Evolutionary conservation across 176 grass and related monocot species (phyloP).

Genomic region (Phyllostachys edulis): DNA sequence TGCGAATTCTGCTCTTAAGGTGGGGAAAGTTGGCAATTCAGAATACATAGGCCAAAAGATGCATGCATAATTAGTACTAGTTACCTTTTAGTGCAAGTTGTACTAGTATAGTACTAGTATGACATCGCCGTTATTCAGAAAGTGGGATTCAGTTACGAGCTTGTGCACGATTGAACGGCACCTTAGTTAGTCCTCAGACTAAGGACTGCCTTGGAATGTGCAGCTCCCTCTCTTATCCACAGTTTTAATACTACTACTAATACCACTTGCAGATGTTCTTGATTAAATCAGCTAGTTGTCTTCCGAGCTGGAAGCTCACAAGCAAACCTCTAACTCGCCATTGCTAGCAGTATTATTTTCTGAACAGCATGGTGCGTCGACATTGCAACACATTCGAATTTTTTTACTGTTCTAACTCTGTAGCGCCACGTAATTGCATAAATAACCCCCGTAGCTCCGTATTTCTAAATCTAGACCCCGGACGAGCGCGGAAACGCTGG

Average conservation of each 20-base stretch:
- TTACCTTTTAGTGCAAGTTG: conserved; percentile 17
- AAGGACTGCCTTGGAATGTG: conserved; percentile 38
- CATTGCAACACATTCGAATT: no score
- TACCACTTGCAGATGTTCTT: neutral
- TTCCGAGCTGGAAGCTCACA: conserved; percentile 22
- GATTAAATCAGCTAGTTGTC: neutral
- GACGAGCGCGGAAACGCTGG: no score
- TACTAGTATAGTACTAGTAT: neutral
- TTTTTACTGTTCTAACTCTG: no score
- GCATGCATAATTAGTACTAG: neutral
- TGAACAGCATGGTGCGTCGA: no score
- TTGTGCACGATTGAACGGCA: neutral
- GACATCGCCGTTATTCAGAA: conserved; percentile 19
- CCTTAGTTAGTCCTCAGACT: conserved; percentile 21
- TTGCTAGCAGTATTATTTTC: neutral
- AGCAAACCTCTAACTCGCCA: conserved; percentile 1
- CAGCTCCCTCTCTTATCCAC: conserved; percentile 1
- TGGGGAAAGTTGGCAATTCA: no score
- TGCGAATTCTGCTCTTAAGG: neutral
- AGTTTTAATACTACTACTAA: neutral
- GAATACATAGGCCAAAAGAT: neutral
- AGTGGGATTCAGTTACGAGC: neutral
- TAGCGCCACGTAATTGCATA: no score
- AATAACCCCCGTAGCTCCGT: no score
- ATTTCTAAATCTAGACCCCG: no score